A percentile compares a stretch with the other conserved stretches of the same genome.
Conservation (phyloP, 1,139 yeast genomes). For the Groenewaldozyma auringiensis region DNA sequence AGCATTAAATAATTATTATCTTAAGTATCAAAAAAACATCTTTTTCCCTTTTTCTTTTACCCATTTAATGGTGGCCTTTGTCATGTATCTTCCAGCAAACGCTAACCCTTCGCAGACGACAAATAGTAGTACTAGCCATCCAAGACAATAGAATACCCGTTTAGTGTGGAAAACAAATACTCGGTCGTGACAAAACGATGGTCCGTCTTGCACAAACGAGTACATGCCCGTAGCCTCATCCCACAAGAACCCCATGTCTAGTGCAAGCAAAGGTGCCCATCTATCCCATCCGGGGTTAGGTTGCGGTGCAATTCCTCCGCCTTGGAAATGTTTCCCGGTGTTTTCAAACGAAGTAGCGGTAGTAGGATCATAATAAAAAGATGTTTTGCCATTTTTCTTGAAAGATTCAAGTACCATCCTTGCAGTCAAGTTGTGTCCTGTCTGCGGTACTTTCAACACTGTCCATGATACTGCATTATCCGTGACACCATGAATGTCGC, state of each 20-base stretch:
- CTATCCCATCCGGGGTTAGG: conserved; percentile 14
- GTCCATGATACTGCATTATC: conserved; percentile 21
- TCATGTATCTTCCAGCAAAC: not conserved
- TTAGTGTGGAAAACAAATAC: conserved; percentile 14
- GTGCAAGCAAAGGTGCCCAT: conserved; percentile 16
- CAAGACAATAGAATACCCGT: conserved; percentile 10
- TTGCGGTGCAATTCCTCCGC: conserved; percentile 13
- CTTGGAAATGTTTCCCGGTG: not conserved
- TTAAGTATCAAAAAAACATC: not conserved
- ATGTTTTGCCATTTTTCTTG: conserved; percentile 7
- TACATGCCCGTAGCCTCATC: conserved; percentile 21
- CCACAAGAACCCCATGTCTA: conserved; percentile 22
- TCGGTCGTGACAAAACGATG: conserved; percentile 18
- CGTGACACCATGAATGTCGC: conserved; percentile 19
- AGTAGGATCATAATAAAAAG: conserved; percentile 18
- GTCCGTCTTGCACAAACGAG: conserved; percentile 19
- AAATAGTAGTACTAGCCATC: conserved; percentile 9
- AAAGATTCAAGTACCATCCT: conserved; percentile 8
- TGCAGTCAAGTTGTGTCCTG: conserved; percentile 2
- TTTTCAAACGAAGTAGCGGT: conserved; percentile 13
- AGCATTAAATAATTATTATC: not conserved
- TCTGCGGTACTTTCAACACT: conserved; percentile 10
- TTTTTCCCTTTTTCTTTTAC: too few species aligned
- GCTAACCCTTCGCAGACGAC: conserved; percentile 7
- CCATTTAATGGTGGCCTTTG: too few species aligned